These are phyloP conservation scores for Coemansia asiatica DNA, from an alignment of 192 early-diverging fungal genomes.

Conservation along the genomic window DNA sequence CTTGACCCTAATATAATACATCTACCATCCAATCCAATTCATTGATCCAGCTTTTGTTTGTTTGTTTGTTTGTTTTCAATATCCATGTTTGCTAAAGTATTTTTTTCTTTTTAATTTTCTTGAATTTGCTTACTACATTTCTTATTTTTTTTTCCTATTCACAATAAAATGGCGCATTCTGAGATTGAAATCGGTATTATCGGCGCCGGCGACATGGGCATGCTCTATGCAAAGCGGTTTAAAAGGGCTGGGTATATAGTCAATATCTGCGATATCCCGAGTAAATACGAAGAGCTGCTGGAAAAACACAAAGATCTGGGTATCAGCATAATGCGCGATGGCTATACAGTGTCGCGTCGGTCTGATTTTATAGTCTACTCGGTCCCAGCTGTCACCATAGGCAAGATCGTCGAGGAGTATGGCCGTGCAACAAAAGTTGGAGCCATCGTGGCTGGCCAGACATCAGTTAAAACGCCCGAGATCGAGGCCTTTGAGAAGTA, in stretches of 20 bases:
- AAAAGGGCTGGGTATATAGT: constrained; percentile 73
- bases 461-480: constrained; percentile 95
- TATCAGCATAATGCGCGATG: constrained; percentile 69
- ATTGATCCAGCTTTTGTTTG: no score
- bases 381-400: constrained; percentile 89
- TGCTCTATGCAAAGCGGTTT: constrained; percentile 78
- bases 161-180: constrained; percentile 18
- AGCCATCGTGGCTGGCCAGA: constrained; percentile 91
- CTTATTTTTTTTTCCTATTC: not conserved
- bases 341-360: constrained; percentile 77
- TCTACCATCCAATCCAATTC: no score
- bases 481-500: constrained; percentile 85
- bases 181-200: constrained; percentile 82
- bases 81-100: no score
- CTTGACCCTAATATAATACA: no score
- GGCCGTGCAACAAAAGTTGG: constrained; percentile 89
- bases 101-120: not conserved
- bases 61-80: no score
- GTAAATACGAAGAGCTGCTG: constrained; percentile 66
- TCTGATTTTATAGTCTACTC: constrained; percentile 93
- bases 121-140: not conserved
- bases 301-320: constrained; percentile 58
- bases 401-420: constrained; percentile 73
- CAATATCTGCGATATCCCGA: constrained; percentile 86
- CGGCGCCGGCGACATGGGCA: constrained; percentile 94